These are phyloP conservation scores for Artemisia argyi DNA, from an alignment of 129 eudicot genomes.

Conservation along the genomic window DNA sequence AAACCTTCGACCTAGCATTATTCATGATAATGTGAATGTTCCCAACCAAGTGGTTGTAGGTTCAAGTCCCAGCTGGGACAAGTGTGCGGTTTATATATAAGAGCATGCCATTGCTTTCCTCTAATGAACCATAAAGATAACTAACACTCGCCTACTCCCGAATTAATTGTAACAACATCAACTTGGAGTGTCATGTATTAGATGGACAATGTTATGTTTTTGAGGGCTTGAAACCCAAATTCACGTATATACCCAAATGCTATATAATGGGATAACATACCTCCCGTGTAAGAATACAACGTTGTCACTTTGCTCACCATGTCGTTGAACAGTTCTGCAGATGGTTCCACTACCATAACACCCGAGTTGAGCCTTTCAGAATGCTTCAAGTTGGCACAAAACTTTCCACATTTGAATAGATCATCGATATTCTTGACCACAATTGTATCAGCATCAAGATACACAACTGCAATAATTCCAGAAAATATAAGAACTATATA, in stretches of 20 bases:
- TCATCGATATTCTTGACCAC: slow-evolving; percentile 89
- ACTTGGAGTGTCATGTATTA: not conserved
- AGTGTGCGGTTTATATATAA: not conserved
- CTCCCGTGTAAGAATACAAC: slow-evolving; percentile 93
- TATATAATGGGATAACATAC: slow-evolving; percentile 32
- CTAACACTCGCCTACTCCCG: not conserved
- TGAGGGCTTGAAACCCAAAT: too few species aligned
- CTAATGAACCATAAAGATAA: slow-evolving; percentile 1
- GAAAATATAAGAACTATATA: slow-evolving; percentile 18
- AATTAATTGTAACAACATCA: not conserved
- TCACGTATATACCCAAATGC: too few species aligned
- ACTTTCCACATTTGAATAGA: slow-evolving; percentile 84
- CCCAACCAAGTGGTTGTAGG: too few species aligned
- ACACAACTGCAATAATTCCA: slow-evolving; percentile 69
- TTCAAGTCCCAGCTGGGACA: too few species aligned
- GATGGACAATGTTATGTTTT: not conserved
- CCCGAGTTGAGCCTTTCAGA: slow-evolving; percentile 97
- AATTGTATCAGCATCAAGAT: slow-evolving; percentile 98
- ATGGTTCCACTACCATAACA: slow-evolving; percentile 97
- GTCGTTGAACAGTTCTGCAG: slow-evolving; percentile 73
- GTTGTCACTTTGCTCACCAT: slow-evolving; percentile 86
- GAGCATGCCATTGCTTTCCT: slow-evolving; percentile 1
- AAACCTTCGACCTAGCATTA: too few species aligned
- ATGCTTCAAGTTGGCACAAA: slow-evolving; percentile 97
- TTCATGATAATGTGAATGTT: too few species aligned